Percentiles rank a stretch among this genome's conserved stretches.
phyloP scores from a whole-genome alignment of 441 rosid genomes.

The Melastoma candidum region DNA sequence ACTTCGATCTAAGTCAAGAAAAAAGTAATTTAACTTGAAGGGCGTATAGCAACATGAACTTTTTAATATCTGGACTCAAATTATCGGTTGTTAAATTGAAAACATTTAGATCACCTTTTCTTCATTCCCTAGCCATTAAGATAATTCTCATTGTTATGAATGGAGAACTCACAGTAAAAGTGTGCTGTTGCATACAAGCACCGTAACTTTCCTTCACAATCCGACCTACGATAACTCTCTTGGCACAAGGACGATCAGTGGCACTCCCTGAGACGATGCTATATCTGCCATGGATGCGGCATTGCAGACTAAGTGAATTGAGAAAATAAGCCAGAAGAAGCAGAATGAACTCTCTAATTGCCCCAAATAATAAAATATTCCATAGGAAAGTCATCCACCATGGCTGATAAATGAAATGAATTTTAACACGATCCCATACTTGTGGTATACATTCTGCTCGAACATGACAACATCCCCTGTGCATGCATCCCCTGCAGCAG shows the following conservation, averaged over 20 bases:
- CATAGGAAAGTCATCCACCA: neutral
- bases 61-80: neutral
- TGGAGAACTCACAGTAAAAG: constrained; percentile 47
- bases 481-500: constrained; percentile 69
- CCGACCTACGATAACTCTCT: constrained; percentile 44
- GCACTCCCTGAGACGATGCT: constrained; percentile 43
- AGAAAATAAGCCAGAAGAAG: neutral
- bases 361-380: neutral
- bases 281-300: constrained; percentile 23
- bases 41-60: neutral
- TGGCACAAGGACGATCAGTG: constrained; percentile 42
- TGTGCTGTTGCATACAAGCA: constrained; percentile 63
- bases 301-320: neutral
- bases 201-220: constrained; percentile 67
- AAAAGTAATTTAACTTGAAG: constrained; percentile 1
- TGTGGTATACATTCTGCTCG: constrained; percentile 57
- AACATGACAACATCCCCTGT: constrained; percentile 55
- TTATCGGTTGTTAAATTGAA: too few relatives aligned
- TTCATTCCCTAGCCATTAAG: too few relatives aligned
- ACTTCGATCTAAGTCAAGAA: constrained; percentile 45
- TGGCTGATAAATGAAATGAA: too few relatives aligned
- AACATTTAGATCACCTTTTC: too few relatives aligned
- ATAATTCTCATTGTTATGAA: neutral
- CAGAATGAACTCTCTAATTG: neutral
- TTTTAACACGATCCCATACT: constrained; percentile 5